Evolutionary conservation across 73 alveolate species (phyloP).

Genomic region (Tetrahymena malaccensis): DNA sequence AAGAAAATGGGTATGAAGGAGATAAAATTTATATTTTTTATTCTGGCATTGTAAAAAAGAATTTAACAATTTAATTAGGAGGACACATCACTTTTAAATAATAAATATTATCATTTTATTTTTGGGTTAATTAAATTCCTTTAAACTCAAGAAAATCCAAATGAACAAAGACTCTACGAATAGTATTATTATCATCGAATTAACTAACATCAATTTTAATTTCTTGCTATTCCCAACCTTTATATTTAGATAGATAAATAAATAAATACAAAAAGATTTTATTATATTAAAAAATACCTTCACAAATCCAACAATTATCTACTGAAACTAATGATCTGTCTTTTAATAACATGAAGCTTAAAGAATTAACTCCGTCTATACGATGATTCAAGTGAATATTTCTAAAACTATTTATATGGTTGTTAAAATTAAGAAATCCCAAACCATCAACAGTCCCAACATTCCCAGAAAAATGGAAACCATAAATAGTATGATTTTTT

Average conservation of each 20-base stretch:
- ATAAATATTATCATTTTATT: neutral
- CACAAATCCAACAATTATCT: slow-evolving; percentile 50
- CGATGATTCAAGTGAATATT: neutral
- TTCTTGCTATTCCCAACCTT: slow-evolving; percentile 25
- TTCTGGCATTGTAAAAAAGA: neutral
- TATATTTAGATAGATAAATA: neutral
- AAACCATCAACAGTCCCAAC: neutral
- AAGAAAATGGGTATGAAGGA: neutral
- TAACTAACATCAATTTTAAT: neutral
- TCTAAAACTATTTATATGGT: neutral
- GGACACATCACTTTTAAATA: neutral
- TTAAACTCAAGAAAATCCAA: slow-evolving; percentile 2
- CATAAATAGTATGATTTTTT: neutral
- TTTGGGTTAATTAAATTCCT: neutral
- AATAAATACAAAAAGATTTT: slow-evolving; percentile 8
- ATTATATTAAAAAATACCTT: slow-evolving; percentile 1
- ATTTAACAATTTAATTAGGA: neutral
- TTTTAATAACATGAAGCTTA: neutral
- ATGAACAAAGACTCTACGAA: neutral
- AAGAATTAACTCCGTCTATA: neutral
- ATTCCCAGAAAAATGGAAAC: neutral
- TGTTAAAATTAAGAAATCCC: neutral
- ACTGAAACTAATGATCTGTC: neutral
- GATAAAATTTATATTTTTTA: neutral
- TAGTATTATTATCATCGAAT: neutral